These are phyloP conservation scores for Parathielavia hyrcaniae DNA, from an alignment of 495 filamentous ascomycete genomes.

Conservation along the genomic window DNA sequence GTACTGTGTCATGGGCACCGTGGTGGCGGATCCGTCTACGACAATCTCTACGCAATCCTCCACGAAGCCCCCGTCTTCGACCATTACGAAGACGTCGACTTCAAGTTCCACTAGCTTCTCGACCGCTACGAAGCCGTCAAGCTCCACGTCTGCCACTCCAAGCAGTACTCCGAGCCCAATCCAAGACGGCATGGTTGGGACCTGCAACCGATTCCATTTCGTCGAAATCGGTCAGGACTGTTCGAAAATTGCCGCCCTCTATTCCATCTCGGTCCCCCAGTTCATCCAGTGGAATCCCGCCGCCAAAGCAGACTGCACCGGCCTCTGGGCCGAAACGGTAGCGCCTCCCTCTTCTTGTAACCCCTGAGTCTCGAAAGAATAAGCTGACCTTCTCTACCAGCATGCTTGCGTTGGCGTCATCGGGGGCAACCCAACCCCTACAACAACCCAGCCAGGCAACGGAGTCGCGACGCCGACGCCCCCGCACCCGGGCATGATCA, in stretches of 20 bases:
- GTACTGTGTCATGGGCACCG: constrained; percentile 27
- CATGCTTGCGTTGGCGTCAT: neutral
- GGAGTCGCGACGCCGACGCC: neutral
- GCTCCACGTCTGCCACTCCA: constrained; percentile 3
- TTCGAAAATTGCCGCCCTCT: neutral
- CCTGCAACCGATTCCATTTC: neutral
- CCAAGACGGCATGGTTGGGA: neutral
- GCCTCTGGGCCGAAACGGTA: neutral
- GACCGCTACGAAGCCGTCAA: neutral
- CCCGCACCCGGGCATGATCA: neutral
- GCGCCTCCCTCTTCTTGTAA: neutral
- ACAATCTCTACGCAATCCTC: neutral
- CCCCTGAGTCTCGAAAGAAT: neutral
- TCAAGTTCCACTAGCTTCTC: constrained; percentile 24
- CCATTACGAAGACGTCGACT: constrained; percentile 21
- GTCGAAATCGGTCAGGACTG: neutral
- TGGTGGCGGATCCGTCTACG: constrained; percentile 10
- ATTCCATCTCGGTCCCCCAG: neutral
- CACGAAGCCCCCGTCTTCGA: constrained; percentile 9
- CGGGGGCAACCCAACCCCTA: neutral
- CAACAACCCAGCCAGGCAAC: neutral
- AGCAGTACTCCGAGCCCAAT: neutral
- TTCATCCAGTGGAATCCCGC: neutral
- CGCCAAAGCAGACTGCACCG: neutral
- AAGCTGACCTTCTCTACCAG: neutral